Evolutionary conservation across 768 basidiomycete species (phyloP).

Genomic region (Xerocomellus dryophilus): DNA sequence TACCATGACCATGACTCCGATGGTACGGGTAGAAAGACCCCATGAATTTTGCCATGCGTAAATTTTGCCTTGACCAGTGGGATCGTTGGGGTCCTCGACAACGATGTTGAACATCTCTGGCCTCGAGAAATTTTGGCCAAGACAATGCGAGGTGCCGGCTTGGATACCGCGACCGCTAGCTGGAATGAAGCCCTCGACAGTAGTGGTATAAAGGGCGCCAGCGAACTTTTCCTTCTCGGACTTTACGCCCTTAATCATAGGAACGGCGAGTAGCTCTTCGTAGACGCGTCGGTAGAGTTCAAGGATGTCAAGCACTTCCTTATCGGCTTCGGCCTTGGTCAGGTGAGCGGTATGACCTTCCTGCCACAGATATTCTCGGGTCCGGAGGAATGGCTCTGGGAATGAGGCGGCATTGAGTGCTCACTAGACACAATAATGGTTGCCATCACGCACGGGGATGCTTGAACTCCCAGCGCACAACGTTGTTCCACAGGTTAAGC

Average conservation of each 20-base stretch:
- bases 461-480: constrained; percentile 99
- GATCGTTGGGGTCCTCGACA: constrained; percentile 89
- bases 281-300: constrained; percentile 95
- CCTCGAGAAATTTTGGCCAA: constrained; percentile 97
- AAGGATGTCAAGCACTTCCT: constrained; percentile 89
- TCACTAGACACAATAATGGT: not conserved
- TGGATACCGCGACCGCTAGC: constrained; percentile 97
- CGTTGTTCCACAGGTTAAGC: constrained; percentile 98
- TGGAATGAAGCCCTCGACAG: constrained; percentile 96
- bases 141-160: constrained; percentile 94
- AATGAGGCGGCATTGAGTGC: constrained; percentile 21
- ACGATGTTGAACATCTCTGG: constrained; percentile 97
- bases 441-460: constrained; percentile 71
- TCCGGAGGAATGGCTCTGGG: constrained; percentile 94
- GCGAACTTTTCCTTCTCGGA: constrained; percentile 99
- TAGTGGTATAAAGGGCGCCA: constrained; percentile 96
- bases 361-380: constrained; percentile 99
- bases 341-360: constrained; percentile 97
- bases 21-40: constrained; percentile 93
- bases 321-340: constrained; percentile 85
- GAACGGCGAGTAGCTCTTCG: constrained; percentile 95
- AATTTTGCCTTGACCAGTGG: constrained; percentile 61
- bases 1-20: constrained; percentile 99
- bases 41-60: constrained; percentile 99
- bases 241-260: constrained; percentile 94